Conservation (phyloP, 1,284 basidiomycete genomes). For the Leucoagaricus sp. region DNA sequence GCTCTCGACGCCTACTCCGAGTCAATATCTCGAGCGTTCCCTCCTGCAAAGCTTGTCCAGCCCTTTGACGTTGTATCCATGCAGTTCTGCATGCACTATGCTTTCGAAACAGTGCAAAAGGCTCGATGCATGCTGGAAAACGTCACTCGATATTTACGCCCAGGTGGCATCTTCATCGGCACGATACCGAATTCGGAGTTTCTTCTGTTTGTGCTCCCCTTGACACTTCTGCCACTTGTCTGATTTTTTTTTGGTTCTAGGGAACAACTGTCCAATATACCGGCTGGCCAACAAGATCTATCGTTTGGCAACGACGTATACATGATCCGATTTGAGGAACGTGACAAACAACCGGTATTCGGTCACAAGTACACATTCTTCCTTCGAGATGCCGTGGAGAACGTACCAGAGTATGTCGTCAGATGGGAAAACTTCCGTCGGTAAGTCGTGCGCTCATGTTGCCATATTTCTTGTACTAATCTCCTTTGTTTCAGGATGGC, state of each 20-base stretch:
- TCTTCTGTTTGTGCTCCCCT: slow-evolving; percentile 61
- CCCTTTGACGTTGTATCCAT: slow-evolving; percentile 94
- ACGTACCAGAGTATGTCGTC: slow-evolving; percentile 97
- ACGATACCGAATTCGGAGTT: slow-evolving; percentile 90
- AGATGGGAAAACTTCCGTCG: slow-evolving; percentile 90
- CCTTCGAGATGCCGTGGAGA: slow-evolving; percentile 92
- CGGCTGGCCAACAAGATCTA: slow-evolving; percentile 59
- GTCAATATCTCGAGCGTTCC: slow-evolving; percentile 71
- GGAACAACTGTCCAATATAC: slow-evolving; percentile 67
- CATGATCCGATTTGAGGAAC: slow-evolving; percentile 82
- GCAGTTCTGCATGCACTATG: slow-evolving; percentile 99
- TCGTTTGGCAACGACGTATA: slow-evolving; percentile 93
- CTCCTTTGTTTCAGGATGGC: slow-evolving; percentile 66
- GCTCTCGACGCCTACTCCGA: slow-evolving; percentile 89
- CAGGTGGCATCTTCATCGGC: slow-evolving; percentile 90
- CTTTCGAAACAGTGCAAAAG: slow-evolving; percentile 88
- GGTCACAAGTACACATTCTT: slow-evolving; percentile 96
- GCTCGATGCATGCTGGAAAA: slow-evolving; percentile 93
- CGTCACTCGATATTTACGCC: slow-evolving; percentile 77
- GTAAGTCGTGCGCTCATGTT: slow-evolving; percentile 47
- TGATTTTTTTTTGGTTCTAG: slow-evolving; percentile 37
- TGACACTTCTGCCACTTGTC: slow-evolving; percentile 13
- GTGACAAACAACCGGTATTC: slow-evolving; percentile 64
- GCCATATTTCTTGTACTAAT: slow-evolving; percentile 6
- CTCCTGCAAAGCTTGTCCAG: slow-evolving; percentile 52